Evolutionary conservation across 805 yeast genomes (phyloP), one percentile per base, ranked within the genome.

Genomic region (Babjeviella inositovora): DNA sequence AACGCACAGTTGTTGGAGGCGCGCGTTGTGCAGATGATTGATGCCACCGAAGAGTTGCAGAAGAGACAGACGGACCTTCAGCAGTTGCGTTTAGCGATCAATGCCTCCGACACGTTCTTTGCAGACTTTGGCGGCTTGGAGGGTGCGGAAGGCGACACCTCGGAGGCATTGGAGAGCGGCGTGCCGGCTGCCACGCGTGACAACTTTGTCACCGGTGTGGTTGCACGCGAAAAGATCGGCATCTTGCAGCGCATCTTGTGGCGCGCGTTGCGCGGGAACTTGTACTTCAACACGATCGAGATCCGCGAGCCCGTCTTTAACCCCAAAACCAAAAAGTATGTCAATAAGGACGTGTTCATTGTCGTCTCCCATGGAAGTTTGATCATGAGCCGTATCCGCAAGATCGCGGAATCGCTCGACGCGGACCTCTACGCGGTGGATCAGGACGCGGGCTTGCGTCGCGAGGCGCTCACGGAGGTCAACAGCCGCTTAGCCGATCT

Each of bases 181-280:
- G 27, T 23, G 4, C 19, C n/a, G 9, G 6, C 15, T 8, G 32
- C 47, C 13, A 42, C 47, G 20, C 49, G 50, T 32, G 53, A 57
- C 14, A 57, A 50, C 26, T 70, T 73, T 32, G 66, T 79, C 23
- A 68, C 90, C 6, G 98, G 97, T 24, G 85, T 87, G 8, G 72
- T 90, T 21, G 62, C 70, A 20, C 63, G 90, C 37, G 66, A 57
- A 7, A 77, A 76, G 39, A 59, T 82, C 14, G 66, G 62, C 9
- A 57, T 74, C 2, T 55, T 90, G 31, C 84, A 84, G 42, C 77
- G 71, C 37, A 81, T 90, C 27, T 52, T 84, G 22, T 90, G 95
- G 93, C 67, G 99, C 50, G 70, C 82, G 11, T 62, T 87, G 32
- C 70, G 98, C 45, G 98, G 98, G 40, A 90, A 90, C 45, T 56